phyloP scores from a whole-genome alignment of 306 rosid genomes.

The Fragaria nilgerrensis region DNA sequence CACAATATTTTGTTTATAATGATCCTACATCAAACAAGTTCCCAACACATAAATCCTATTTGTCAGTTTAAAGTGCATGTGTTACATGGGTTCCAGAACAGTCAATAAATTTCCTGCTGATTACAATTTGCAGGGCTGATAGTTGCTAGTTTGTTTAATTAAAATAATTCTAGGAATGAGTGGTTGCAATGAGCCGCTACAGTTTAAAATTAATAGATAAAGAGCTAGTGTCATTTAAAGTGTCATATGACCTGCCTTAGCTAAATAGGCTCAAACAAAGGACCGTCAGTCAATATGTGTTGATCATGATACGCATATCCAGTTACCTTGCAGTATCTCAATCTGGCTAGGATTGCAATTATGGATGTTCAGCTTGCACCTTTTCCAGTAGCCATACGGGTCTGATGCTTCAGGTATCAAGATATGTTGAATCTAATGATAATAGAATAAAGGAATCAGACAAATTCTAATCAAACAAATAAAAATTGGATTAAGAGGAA shows the following conservation, averaged over 20 bases:
- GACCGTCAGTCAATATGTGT: slow-evolving; percentile 15
- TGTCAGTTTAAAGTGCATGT: background rate
- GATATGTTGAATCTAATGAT: slow-evolving; percentile 75
- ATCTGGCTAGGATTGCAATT: slow-evolving; percentile 57
- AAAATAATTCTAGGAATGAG: background rate
- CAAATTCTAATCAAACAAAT: slow-evolving; percentile 13
- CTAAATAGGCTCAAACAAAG: background rate
- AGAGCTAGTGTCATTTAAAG: background rate
- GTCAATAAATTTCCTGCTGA: background rate
- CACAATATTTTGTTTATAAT: background rate
- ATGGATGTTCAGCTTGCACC: slow-evolving; percentile 61
- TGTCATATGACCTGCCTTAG: background rate
- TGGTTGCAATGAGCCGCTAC: background rate
- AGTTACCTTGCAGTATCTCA: slow-evolving; percentile 63
- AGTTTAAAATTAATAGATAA: background rate
- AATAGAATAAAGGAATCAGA: slow-evolving; percentile 17
- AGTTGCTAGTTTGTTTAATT: background rate
- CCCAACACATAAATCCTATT: background rate
- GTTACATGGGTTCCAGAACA: background rate
- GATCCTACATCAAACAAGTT: background rate
- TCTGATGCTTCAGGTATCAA: slow-evolving; percentile 72
- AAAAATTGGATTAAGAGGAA: slow-evolving; percentile 25
- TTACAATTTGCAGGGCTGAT: background rate
- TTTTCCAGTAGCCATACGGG: slow-evolving; percentile 63
- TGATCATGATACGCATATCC: slow-evolving; percentile 1